Evolutionary conservation across 306 rosid genomes (phyloP).

Genomic region (Hippophae gyantsensis): DNA sequence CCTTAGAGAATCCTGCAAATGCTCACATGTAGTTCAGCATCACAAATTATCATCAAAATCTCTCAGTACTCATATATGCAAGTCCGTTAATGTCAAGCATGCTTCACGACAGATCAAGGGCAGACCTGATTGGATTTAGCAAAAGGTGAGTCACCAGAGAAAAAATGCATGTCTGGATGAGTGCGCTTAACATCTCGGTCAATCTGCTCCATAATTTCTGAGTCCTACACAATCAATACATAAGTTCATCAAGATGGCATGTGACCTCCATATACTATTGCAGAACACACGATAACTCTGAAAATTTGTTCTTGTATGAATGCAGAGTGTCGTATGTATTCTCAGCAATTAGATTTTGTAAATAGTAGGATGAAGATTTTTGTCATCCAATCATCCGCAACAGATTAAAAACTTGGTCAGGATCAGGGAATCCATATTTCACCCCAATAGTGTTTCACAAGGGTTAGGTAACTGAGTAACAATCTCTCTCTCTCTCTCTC

Average conservation of each 20-base stretch:
- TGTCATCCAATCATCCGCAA: too few species aligned
- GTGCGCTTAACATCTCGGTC: conserved; percentile 98
- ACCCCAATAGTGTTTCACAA: too few species aligned
- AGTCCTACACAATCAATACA: conserved; percentile 52
- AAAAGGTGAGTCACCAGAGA: conserved; percentile 76
- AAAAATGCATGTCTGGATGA: conserved; percentile 96
- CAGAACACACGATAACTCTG: too few species aligned
- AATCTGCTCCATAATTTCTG: conserved; percentile 93
- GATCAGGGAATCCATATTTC: too few species aligned
- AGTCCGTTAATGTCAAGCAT: background rate
- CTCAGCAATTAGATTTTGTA: too few species aligned
- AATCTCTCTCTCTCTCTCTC: too few species aligned
- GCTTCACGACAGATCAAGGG: conserved; percentile 12
- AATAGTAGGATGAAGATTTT: too few species aligned
- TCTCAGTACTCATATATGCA: conserved; percentile 1
- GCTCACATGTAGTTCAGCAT: conserved; percentile 11
- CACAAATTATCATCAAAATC: conserved; percentile 6
- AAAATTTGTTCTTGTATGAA: too few species aligned
- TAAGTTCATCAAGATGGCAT: background rate
- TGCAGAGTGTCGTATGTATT: too few species aligned
- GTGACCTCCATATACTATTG: background rate
- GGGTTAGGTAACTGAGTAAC: too few species aligned
- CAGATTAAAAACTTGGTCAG: too few species aligned
- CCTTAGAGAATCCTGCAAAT: conserved; percentile 80
- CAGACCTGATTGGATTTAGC: conserved; percentile 85